Base-by-base conservation (phyloP, 2,329 filamentous ascomycete species). In the Penicillium hordei region DNA sequence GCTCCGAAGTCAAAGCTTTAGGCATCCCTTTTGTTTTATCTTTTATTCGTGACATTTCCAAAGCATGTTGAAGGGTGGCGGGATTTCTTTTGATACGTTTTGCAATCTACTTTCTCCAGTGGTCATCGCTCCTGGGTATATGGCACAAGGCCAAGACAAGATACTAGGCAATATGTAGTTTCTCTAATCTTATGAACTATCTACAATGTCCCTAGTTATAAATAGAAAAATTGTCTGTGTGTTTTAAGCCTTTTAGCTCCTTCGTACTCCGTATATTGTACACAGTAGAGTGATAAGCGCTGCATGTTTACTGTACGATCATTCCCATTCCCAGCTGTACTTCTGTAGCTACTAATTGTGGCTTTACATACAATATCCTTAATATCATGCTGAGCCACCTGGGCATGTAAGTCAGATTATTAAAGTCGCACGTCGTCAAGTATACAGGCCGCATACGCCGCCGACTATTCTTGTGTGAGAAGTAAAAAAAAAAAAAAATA, bases 1-100 rank as follows among this genome's bases (percentile, higher is more conserved):
- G 75, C 75, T 19, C 66, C 68, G 29, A 82, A 81, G 65, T 69
- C 82, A 4, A 84, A 82, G 66, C 70, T 84, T 48, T 83, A 54
- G 54, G 39, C 21, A 10, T 31, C 39, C 25, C 12, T 25, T 48
- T 43, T 36, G 21, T 42, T 4, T 34, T 23, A 6, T 36, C 3
- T 23, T 44, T n/a, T 23, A n/a, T 36, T 42, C 29, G 13, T 39
- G 33, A 23, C 34, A 53, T 53, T 36, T 13, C 13, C n/a, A n/a
- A 51, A 38, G 39, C 50, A 53, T 42, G 27, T 46, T 21, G 43
- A 42, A 53, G 29, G 36, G 13, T 34, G 33, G 55, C 42, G 34
- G 49, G 25, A 5, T 27, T 21, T 19, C 15, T 27, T 46, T 42
- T 46, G 2, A 40, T 42, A 43, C 9, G 38, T 42, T 36, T n/a